Evolutionary conservation across 345 rosid species (phyloP), one percentile per base, ranked within the genome.

Genomic region (Eucalyptus tenuipes): DNA sequence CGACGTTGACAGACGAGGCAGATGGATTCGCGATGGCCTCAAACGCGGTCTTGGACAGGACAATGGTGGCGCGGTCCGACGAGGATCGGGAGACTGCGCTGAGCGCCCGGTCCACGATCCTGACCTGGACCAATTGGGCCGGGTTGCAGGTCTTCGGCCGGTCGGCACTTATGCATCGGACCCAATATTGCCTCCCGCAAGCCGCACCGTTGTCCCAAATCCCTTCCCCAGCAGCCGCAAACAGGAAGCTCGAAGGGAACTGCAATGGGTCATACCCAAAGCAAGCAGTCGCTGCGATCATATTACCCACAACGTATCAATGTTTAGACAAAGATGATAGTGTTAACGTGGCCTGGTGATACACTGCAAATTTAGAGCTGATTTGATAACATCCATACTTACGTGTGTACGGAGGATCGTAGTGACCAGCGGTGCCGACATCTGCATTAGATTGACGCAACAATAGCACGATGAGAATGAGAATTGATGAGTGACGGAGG

Each of bases 151-250:
- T 86, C 18, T 90, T 29, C 0, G 86, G 90, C 6, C 42, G 88
- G 7, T 86, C 85, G 6, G 93, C 94, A 17, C 95, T 95, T 31
- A 94, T 91, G 92, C 97, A 95, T 31, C 94, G 88, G 24, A 95
- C 94, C 88, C 88, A 25, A 80, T 95, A 95, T 37, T 87, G 91
- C 89, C 95, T 88, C 85, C 96, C 97, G 8, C 97, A 95, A 13
- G 94, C 88, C 1, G 96, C 95, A 1, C 97, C 97, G 50, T 93
- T 93, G 89, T 94, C 95, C 97, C 97, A 95, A 88, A 95, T 50
- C 80, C 95, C 94, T 13, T 93, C 95, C 2, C 96, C 94, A 4
- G 94, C 95, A 2, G 95, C 94, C 13, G 91, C 97, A 40, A 95
- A 95, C 57, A 92, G 57, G 87, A 92, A 91, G 92, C 85, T 90